phyloP scores from a whole-genome alignment of 2,329 filamentous ascomycete species.

The Diaporthe ampelina region DNA sequence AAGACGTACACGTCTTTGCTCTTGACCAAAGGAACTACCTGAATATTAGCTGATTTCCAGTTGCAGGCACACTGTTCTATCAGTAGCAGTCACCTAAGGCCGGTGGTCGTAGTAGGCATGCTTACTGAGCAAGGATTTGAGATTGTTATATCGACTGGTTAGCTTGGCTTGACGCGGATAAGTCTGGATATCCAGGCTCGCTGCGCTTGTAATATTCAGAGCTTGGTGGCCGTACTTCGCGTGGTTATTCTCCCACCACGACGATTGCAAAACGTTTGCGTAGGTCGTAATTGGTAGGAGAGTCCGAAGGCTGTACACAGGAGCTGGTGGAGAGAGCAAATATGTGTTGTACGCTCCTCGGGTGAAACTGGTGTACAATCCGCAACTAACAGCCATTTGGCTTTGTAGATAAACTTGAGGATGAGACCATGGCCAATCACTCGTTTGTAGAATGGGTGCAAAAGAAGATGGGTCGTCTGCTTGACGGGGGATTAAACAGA shows the following conservation, averaged over 20 bases:
- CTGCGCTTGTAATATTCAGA: background rate
- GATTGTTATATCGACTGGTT: background rate
- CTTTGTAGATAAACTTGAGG: conserved; percentile 3
- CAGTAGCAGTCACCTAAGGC: no score
- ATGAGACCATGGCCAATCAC: conserved; percentile 1
- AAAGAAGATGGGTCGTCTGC: background rate
- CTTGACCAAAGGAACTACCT: background rate
- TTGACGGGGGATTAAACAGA: background rate
- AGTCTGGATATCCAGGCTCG: background rate
- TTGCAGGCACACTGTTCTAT: rapidly evolving
- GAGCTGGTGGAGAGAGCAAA: background rate
- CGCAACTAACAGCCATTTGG: background rate
- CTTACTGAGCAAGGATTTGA: conserved; percentile 8
- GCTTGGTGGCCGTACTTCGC: background rate
- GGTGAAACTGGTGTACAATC: background rate
- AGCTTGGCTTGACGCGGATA: background rate
- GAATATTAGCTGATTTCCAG: background rate
- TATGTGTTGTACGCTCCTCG: background rate
- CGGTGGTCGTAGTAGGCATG: no score
- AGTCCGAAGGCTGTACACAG: background rate
- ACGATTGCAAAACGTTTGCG: background rate
- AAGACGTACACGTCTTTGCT: background rate
- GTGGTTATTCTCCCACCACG: background rate
- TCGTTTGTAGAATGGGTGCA: background rate
- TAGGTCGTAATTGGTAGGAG: background rate